Conservation (phyloP, 345 rosid species). For the Dovyalis caffra region DNA sequence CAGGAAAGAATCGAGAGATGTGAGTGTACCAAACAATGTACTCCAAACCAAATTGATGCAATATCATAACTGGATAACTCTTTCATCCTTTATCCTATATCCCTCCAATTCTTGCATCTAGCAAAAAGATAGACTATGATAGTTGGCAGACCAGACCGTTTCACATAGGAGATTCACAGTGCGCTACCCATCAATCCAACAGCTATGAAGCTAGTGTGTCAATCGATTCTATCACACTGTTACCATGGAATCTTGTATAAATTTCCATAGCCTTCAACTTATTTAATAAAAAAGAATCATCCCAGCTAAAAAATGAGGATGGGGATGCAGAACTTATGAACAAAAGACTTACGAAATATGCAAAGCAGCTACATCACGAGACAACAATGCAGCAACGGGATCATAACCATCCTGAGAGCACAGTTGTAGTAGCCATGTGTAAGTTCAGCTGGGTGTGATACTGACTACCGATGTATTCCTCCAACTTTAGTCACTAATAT, state of each 20-base stretch:
- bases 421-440: constrained; percentile 67
- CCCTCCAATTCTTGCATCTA: too few species aligned
- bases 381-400: constrained; percentile 54
- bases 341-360: constrained; percentile 46
- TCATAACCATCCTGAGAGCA: constrained; percentile 63
- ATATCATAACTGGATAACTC: too few species aligned
- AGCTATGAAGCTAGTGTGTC: neutral
- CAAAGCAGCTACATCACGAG: constrained; percentile 69
- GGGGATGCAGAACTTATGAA: neutral
- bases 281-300: too few species aligned
- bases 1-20: too few species aligned
- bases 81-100: too few species aligned
- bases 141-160: neutral
- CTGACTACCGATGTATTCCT: constrained; percentile 67
- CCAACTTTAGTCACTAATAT: too few species aligned
- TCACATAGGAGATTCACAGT: neutral
- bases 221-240: neutral
- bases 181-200: neutral
- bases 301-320: too few species aligned
- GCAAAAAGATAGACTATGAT: too few species aligned
- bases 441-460: constrained; percentile 58
- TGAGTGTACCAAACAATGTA: too few species aligned
- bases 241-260: neutral
- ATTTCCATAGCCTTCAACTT: neutral
- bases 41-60: too few species aligned